phyloP scores from a whole-genome alignment of 306 rosid genomes.

The Carpinus fangiana region DNA sequence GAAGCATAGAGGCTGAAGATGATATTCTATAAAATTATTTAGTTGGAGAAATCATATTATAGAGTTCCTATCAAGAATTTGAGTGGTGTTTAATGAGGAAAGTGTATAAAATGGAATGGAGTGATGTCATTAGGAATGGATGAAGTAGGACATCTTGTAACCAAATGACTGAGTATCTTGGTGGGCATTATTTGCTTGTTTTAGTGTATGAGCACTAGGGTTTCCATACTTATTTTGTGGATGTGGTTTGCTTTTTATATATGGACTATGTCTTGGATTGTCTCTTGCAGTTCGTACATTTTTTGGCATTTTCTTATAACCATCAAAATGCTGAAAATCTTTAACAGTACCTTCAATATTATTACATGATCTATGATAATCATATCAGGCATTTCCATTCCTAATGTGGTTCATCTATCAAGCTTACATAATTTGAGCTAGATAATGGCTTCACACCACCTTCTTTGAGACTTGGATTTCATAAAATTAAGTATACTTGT shows the following conservation, averaged over 20 bases:
- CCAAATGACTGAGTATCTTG: neutral
- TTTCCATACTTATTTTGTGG: neutral
- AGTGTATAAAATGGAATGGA: neutral
- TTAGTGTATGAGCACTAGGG: neutral
- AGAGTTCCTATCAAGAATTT: neutral
- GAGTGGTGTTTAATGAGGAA: neutral
- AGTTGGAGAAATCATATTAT: neutral
- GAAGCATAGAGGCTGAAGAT: neutral
- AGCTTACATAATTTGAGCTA: neutral
- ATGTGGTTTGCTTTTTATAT: neutral
- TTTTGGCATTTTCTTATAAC: too few species aligned
- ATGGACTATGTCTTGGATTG: neutral
- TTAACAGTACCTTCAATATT: neutral
- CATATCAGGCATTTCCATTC: neutral
- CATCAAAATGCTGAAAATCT: neutral
- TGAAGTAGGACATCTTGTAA: neutral
- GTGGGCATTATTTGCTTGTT: neutral
- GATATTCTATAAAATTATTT: neutral
- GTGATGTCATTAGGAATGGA: neutral
- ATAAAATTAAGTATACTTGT: conserved; percentile 6
- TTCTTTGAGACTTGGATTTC: neutral
- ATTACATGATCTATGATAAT: neutral
- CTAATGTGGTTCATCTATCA: neutral
- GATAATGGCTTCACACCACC: neutral
- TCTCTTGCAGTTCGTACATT: neutral